phyloP scores from a whole-genome alignment of 164 flowering plant genomes.

The Tinospora cordifolia region DNA sequence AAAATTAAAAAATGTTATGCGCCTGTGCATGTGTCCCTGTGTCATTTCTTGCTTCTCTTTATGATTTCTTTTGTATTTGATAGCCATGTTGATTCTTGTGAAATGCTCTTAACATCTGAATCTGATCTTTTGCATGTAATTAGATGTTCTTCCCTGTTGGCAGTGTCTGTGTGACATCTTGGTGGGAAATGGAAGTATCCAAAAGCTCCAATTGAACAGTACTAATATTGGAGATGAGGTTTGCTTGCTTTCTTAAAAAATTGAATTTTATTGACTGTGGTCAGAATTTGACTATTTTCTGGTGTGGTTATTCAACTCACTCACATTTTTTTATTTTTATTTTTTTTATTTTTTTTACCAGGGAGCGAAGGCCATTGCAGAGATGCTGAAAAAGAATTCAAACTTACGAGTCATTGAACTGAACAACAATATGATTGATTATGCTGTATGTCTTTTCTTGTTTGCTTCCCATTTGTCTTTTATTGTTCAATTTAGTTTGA shows the following conservation, averaged over 20 bases:
- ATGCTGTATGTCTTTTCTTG: conserved; percentile 58
- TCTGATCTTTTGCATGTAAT: not conserved
- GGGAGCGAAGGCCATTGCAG: conserved; percentile 93
- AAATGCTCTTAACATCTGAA: not conserved
- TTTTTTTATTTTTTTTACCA: too few relatives aligned
- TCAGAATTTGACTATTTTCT: not conserved
- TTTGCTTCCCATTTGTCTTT: not conserved
- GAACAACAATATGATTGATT: conserved; percentile 84
- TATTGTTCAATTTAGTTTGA: not conserved
- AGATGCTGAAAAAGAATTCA: conserved; percentile 81
- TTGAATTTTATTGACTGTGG: not conserved
- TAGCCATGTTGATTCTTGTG: not conserved
- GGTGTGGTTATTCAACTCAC: not conserved
- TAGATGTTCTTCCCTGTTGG: conserved; percentile 12
- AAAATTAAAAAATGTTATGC: too few relatives aligned
- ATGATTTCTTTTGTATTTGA: too few relatives aligned
- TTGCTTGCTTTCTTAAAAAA: conserved; percentile 16
- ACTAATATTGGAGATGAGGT: conserved; percentile 91
- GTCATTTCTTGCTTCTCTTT: too few relatives aligned
- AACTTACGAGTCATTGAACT: conserved; percentile 69
- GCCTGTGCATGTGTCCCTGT: too few relatives aligned
- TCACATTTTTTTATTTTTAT: too few relatives aligned
- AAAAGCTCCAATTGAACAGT: conserved; percentile 85
- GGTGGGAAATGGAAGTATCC: conserved; percentile 53
- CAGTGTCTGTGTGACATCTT: conserved; percentile 69